phyloP scores from a whole-genome alignment of 495 filamentous ascomycete genomes.

The Penicillium goetzii region DNA sequence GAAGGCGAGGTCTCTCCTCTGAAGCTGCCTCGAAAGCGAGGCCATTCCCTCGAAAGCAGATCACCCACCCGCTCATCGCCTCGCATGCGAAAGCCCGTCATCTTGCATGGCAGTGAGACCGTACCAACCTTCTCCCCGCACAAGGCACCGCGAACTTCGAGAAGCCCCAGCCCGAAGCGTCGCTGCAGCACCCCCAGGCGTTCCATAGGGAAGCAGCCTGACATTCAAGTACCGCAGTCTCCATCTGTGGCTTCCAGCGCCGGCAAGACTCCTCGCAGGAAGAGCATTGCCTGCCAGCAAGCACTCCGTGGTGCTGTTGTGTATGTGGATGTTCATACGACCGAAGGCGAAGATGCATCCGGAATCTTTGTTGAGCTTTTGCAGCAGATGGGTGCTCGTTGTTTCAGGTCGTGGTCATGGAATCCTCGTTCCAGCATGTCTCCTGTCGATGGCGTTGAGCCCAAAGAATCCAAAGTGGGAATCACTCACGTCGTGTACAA shows the following conservation, averaged over 20 bases:
- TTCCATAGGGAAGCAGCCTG: constrained; percentile 13
- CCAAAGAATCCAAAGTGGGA: constrained; percentile 62
- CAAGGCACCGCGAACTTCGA: constrained; percentile 29
- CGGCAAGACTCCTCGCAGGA: constrained; percentile 36
- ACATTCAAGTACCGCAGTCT: constrained; percentile 18
- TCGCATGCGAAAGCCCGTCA: constrained; percentile 33
- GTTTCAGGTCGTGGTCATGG: constrained; percentile 85
- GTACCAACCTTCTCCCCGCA: constrained; percentile 27
- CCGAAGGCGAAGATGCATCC: constrained; percentile 84
- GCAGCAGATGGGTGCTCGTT: constrained; percentile 81
- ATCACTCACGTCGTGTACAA: constrained; percentile 97
- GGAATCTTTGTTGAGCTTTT: constrained; percentile 82
- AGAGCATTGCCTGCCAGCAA: constrained; percentile 27
- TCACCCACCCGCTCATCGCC: constrained; percentile 45
- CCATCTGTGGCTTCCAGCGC: constrained; percentile 35
- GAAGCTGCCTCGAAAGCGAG: constrained; percentile 58
- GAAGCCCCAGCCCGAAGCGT: constrained; percentile 32
- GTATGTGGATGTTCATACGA: constrained; percentile 92
- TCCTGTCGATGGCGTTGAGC: constrained; percentile 34
- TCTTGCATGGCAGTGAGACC: constrained; percentile 27
- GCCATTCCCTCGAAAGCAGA: constrained; percentile 49
- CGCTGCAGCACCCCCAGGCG: constrained; percentile 24
- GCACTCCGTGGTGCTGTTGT: constrained; percentile 73
- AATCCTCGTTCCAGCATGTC: constrained; percentile 59
- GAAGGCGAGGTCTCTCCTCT: constrained; percentile 65